Conservation (phyloP, 306 rosid species). For the Echinosophora koreensis region DNA sequence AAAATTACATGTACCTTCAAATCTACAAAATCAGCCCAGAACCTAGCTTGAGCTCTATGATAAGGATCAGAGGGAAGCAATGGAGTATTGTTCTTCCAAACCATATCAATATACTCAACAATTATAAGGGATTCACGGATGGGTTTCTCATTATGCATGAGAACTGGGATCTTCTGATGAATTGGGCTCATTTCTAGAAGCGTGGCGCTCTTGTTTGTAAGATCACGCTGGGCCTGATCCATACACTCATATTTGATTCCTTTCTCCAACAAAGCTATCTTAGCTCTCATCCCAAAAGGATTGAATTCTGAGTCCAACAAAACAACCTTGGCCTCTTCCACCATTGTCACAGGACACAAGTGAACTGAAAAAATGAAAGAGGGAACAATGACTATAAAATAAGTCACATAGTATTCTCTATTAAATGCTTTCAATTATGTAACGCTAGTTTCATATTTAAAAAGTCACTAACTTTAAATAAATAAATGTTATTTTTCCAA, state of each 20-base stretch:
- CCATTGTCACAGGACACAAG: constrained; percentile 17
- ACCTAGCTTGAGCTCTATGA: constrained; percentile 49
- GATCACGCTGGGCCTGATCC: constrained; percentile 32
- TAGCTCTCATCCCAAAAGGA: constrained; percentile 52
- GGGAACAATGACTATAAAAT: background rate
- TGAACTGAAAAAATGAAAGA: background rate
- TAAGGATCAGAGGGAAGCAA: constrained; percentile 47
- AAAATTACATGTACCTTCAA: constrained; percentile 41
- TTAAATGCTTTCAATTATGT: too few species aligned
- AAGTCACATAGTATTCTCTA: too few species aligned
- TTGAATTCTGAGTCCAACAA: constrained; percentile 47
- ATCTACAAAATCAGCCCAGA: constrained; percentile 54
- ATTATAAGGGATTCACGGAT: constrained; percentile 54
- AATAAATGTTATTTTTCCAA: too few species aligned
- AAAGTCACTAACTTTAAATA: too few species aligned
- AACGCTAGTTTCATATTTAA: too few species aligned
- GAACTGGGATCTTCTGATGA: constrained; percentile 57
- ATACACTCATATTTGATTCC: constrained; percentile 45
- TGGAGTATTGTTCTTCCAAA: constrained; percentile 46
- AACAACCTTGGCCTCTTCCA: constrained; percentile 44
- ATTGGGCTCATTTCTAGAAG: constrained; percentile 55
- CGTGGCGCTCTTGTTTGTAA: constrained; percentile 44
- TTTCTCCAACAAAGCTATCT: constrained; percentile 49
- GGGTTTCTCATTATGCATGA: constrained; percentile 50
- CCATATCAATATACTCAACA: constrained; percentile 55